phyloP scores from a whole-genome alignment of 2,329 filamentous ascomycete species.

The Kalaharituber pfeilii region DNA sequence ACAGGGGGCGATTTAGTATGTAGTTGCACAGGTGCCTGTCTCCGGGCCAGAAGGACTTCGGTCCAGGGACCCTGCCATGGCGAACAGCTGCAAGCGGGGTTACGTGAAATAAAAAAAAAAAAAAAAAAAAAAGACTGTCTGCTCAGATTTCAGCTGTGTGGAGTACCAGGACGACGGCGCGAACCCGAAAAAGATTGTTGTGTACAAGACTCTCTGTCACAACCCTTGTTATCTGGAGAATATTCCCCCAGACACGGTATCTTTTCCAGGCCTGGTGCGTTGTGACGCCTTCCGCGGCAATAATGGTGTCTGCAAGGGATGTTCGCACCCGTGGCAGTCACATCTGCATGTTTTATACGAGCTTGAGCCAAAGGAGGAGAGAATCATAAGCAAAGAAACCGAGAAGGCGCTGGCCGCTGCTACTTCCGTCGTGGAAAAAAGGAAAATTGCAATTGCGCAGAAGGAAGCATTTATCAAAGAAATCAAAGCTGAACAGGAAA shows the following conservation, averaged over 20 bases:
- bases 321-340: constrained; percentile 26
- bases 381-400: constrained; percentile 14
- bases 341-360: constrained; percentile 28
- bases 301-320: constrained; percentile 18
- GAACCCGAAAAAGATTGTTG: constrained; percentile 10
- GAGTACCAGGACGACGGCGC: constrained; percentile 20
- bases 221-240: constrained; percentile 22
- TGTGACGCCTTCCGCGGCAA: constrained; percentile 23
- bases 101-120: too few relatives aligned
- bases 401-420: constrained; percentile 17
- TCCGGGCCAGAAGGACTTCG: too few relatives aligned
- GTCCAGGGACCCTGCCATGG: too few relatives aligned
- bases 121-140: too few relatives aligned
- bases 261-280: constrained; percentile 20
- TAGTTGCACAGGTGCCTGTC: too few relatives aligned
- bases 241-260: constrained; percentile 22
- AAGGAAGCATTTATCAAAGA: constrained; percentile 22
- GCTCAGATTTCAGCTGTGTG: constrained; percentile 21
- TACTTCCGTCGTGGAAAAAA: constrained; percentile 20
- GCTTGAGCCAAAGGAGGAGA: constrained; percentile 18
- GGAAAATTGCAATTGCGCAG: constrained; percentile 21
- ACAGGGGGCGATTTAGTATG: too few relatives aligned
- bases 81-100: too few relatives aligned
- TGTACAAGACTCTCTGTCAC: constrained; percentile 26
- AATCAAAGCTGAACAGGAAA: constrained; percentile 24